Conservation (phyloP, 495 filamentous ascomycete genomes). For the Penicillium lividum region DNA sequence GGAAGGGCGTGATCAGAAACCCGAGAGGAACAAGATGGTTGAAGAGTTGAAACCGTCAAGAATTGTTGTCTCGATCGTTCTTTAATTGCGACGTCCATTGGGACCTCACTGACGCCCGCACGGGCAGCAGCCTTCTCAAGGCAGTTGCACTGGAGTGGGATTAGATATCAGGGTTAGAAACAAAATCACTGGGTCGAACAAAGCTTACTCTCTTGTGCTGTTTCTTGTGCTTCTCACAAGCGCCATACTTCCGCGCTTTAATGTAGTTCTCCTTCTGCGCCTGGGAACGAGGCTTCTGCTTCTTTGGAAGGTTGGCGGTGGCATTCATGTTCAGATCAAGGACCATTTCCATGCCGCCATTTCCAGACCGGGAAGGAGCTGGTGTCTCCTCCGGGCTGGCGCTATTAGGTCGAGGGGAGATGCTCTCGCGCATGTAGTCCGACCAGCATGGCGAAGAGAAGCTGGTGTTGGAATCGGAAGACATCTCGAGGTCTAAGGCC, state of each 20-base stretch:
- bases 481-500: slow-evolving; percentile 31
- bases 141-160: slow-evolving; percentile 42
- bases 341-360: slow-evolving; percentile 40
- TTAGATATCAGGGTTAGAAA: slow-evolving; percentile 25
- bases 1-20: slow-evolving; percentile 18
- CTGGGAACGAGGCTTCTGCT: slow-evolving; percentile 47
- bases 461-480: slow-evolving; percentile 35
- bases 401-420: slow-evolving; percentile 23
- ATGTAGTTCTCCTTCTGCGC: slow-evolving; percentile 52
- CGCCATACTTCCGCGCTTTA: slow-evolving; percentile 48
- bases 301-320: slow-evolving; percentile 44
- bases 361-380: slow-evolving; percentile 21
- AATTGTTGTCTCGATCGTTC: slow-evolving; percentile 12
- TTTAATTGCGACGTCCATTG: slow-evolving; percentile 16
- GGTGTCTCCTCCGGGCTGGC: slow-evolving; percentile 25
- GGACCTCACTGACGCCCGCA: slow-evolving; percentile 21
- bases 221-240: slow-evolving; percentile 51
- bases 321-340: slow-evolving; percentile 53
- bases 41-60: slow-evolving; percentile 10
- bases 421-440: slow-evolving; percentile 32
- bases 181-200: not conserved
- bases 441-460: slow-evolving; percentile 44
- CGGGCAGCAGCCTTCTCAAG: slow-evolving; percentile 40
- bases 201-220: slow-evolving; percentile 48
- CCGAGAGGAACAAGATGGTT: slow-evolving; percentile 11